Evolutionary conservation across 768 basidiomycete genomes (phyloP).

Genomic region (Leccinum boreale): DNA sequence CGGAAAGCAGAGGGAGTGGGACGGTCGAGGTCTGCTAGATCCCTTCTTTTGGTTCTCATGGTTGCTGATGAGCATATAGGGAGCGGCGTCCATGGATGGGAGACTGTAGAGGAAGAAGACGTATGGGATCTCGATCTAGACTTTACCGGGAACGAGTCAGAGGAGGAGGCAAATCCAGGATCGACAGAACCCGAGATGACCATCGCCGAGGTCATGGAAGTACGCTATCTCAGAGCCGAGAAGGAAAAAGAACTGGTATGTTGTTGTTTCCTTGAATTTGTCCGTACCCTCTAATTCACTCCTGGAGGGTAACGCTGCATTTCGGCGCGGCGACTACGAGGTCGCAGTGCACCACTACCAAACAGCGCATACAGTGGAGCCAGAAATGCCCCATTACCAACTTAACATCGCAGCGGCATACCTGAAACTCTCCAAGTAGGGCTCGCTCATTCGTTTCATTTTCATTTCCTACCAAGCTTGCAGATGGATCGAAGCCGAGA

Average conservation of each 20-base stretch:
- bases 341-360: constrained; percentile 57
- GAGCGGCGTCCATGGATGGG: constrained; percentile 70
- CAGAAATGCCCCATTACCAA: constrained; percentile 73
- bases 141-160: constrained; percentile 54
- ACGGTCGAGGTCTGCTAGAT: constrained; percentile 51
- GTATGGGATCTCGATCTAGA: constrained; percentile 72
- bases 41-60: neutral
- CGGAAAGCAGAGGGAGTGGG: constrained; percentile 76
- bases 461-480: constrained; percentile 15
- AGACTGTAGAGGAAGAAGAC: constrained; percentile 72
- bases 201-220: constrained; percentile 72
- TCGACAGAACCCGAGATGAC: constrained; percentile 46
- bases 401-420: constrained; percentile 75
- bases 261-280: neutral
- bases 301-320: constrained; percentile 63
- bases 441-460: neutral
- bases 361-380: constrained; percentile 58
- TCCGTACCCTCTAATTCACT: constrained; percentile 4
- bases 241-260: constrained; percentile 66
- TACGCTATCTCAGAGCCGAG: constrained; percentile 67
- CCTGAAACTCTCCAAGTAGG: constrained; percentile 64
- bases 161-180: constrained; percentile 43
- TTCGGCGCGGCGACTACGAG: constrained; percentile 58
- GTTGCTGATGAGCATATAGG: constrained; percentile 23
- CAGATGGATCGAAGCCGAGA: constrained; percentile 72